Evolutionary conservation across 1,284 basidiomycete species (phyloP), one percentile per base, ranked within the genome.

Genomic region (Boletus albobrunnescens): DNA sequence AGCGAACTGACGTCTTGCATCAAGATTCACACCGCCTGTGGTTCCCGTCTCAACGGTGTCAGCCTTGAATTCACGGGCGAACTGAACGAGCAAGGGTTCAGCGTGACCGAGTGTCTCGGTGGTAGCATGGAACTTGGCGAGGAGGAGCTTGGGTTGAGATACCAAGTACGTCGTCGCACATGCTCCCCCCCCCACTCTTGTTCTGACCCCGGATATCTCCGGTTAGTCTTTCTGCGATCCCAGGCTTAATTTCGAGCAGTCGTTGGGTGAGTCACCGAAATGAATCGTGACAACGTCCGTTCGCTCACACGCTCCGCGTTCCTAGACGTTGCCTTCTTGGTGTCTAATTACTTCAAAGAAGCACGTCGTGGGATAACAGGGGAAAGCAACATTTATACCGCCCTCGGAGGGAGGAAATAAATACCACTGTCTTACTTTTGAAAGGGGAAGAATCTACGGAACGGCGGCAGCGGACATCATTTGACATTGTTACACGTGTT

Each of bases 51-150:
- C 1, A 87, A 87, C n/a, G 95, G 95, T n/a, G 88, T 97, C 17
- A 94, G 92, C 64, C 81, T 99, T 35, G 95, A 99, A 70, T 87
- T 99, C 63, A 99, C 95, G 0, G 95, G 94, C 14, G 95, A 99
- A 66, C 74, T 96, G 44, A 92, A 91, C 54, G 88, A 91, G 9
- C 85, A 94, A 47, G 94, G 94, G 1, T 94, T 87, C 68, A 92
- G 89, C 54, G 95, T 99, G 11, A 91, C 88, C 0, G 88, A 91
- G 61, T 90, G 86, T 61, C 68, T 89, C 7, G 87, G 86, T 14
- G 87, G 87, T 8, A 90, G 86, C 58, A 91, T 90, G 87, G 82
- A 86, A 60, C 70, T 91, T 31, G 74, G 71, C 36, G 85, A 91
- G 64, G 81, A 86, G 44, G 71, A 91, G 63, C 72, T 91, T 26